Percentiles rank a stretch among this genome's conserved stretches.
Evolutionary conservation across 768 basidiomycete species (phyloP).

Genomic region (Leccinum barrowsii): DNA sequence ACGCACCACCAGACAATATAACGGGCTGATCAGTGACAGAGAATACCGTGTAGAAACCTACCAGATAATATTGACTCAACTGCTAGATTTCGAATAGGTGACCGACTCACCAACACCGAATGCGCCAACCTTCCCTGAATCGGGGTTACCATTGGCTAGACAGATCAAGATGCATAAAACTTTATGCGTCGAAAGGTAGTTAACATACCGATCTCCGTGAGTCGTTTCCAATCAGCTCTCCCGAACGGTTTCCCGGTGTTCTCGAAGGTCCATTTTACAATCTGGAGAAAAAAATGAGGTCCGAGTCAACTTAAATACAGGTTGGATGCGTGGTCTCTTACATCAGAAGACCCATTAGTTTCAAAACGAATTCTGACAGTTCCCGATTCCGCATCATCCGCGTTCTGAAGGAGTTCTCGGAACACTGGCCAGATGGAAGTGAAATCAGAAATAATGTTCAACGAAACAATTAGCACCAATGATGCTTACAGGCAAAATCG

Average conservation of each 20-base stretch:
- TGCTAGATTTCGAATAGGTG: not conserved
- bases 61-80: conserved; percentile 19
- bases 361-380: conserved; percentile 76
- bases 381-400: conserved; percentile 42
- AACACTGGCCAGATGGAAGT: conserved; percentile 57
- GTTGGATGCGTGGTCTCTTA: conserved; percentile 23
- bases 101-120: conserved; percentile 66
- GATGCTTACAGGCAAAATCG: conserved; percentile 67
- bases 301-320: too few relatives aligned
- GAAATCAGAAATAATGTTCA: conserved; percentile 31
- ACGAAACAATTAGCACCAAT: not conserved
- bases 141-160: conserved; percentile 86
- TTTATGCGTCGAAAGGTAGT: not conserved
- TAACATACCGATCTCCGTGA: conserved; percentile 80
- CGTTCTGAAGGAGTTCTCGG: not conserved
- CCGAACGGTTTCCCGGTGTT: conserved; percentile 70
- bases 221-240: conserved; percentile 81
- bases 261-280: not conserved
- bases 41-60: conserved; percentile 73
- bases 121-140: conserved; percentile 92
- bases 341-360: conserved; percentile 32
- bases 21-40: conserved; percentile 77
- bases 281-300: conserved; percentile 20
- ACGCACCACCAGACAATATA: conserved; percentile 65
- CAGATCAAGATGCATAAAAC: not conserved